Conservation (phyloP, 495 filamentous ascomycete genomes). For the Penicillium lividum region DNA sequence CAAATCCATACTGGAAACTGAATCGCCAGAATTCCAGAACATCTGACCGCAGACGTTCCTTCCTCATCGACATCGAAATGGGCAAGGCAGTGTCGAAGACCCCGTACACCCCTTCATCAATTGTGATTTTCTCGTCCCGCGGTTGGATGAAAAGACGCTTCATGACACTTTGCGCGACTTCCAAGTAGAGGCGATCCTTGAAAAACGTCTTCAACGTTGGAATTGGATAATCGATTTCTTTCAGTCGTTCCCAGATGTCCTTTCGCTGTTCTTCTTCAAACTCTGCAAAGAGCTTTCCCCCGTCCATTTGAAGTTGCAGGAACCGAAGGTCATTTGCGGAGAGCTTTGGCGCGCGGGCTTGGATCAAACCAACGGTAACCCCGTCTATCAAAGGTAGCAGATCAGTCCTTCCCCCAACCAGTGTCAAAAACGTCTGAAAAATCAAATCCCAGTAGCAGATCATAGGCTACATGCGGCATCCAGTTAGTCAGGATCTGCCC, state of each 20-base stretch:
- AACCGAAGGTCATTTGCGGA: neutral
- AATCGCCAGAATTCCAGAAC: slow-evolving; percentile 10
- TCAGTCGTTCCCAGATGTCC: neutral
- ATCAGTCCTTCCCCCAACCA: neutral
- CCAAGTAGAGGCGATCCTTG: too few species aligned
- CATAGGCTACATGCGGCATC: neutral
- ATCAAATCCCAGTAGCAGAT: slow-evolving; percentile 8
- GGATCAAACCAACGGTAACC: neutral
- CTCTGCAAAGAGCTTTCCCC: slow-evolving; percentile 5
- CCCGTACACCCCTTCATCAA: neutral
- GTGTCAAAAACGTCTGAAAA: neutral
- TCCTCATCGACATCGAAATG: neutral
- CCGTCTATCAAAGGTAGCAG: slow-evolving; percentile 1
- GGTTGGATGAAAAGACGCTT: neutral
- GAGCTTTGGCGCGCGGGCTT: slow-evolving; percentile 1
- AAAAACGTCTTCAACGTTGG: slow-evolving; percentile 15
- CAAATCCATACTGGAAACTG: slow-evolving; percentile 6
- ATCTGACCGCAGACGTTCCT: neutral
- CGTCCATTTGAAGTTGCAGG: slow-evolving; percentile 4
- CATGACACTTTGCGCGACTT: slow-evolving; percentile 1
- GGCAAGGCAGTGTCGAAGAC: neutral
- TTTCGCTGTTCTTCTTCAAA: neutral
- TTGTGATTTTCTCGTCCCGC: neutral
- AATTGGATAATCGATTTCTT: slow-evolving; percentile 2
- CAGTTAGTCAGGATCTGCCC: neutral